Base-by-base conservation (phyloP, 1,139 yeast genomes). In the Saccharomyces hybrid region DNA sequence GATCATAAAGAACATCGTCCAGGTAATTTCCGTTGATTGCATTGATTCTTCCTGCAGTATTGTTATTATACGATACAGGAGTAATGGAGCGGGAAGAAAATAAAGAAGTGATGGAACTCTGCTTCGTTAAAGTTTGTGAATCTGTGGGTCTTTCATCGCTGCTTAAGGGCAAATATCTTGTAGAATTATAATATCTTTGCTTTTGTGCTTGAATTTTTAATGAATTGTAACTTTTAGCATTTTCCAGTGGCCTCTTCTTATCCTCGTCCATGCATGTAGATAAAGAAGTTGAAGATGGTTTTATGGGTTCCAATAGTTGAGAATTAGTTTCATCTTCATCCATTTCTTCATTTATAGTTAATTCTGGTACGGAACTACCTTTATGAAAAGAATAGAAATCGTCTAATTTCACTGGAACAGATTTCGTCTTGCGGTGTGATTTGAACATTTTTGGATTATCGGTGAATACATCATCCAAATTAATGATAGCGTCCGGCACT, bases 401-500 rank as follows among this genome's bases (percentile, higher is more conserved):
- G 31, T 71, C 73, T 34, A 74, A 59, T 53, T 74, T 78, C 4
- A 71, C 70, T 2, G 82, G 82, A 1, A 80, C 80, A 61, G 76
- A 75, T 61, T 77, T 81, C 1, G 80, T 71, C 58, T 80, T 69
- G 62, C 77, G 72, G 61, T 76, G 81, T 31, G 65, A 56, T 51
- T 58, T 61, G 46, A 64, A 66, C 9, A 66, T 63, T 51, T 60
- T 61, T 38, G 69, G 70, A 52, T 56, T 63, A 8, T 68, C 60
- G 44, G 61, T 62, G 14, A 80, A 70, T 9, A 83, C 83, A 54
- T 81, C 81, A 62, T 83, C 87, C 55, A 83, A 70, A 62, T 83
- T 86, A 44, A 83, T 83, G 32, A 81, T 75, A 2, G 86, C 85
- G 60, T 82, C 84, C 0, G 87, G 87, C 2, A 80, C 75, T 49